Conservation (phyloP, 768 basidiomycete genomes). For the Russula brevipes region DNA sequence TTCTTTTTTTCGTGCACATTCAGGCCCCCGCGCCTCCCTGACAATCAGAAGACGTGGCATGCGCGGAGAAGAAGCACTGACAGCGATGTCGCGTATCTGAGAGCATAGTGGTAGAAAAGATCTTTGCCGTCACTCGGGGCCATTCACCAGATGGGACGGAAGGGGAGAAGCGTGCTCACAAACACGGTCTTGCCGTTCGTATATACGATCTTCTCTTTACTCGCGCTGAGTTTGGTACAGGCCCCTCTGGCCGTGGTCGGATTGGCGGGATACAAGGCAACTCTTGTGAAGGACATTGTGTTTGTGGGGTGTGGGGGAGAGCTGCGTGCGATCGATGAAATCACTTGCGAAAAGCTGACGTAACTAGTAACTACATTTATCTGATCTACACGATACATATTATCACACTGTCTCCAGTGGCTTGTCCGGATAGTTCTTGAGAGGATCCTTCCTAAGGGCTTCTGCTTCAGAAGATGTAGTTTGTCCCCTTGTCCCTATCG, state of each 20-base stretch:
- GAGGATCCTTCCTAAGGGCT: conserved; percentile 68
- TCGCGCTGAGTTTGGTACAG: conserved; percentile 66
- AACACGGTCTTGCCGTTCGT: conserved; percentile 80
- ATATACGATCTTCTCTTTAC: conserved; percentile 80
- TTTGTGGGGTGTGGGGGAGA: neutral
- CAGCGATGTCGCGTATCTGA: conserved; percentile 24
- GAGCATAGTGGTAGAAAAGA: neutral
- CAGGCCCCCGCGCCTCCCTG: neutral
- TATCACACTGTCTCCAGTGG: conserved; percentile 16
- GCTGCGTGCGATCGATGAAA: conserved; percentile 19
- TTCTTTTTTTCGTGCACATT: conserved; percentile 42
- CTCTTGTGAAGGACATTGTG: conserved; percentile 48
- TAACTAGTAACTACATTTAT: neutral
- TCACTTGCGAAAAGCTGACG: neutral
- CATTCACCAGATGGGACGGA: neutral
- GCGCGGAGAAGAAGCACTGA: conserved; percentile 16
- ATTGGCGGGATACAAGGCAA: conserved; percentile 58
- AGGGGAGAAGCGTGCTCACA: conserved; percentile 42
- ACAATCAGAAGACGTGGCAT: conserved; percentile 12
- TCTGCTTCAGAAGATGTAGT: conserved; percentile 61
- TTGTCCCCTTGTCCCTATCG: conserved; percentile 37
- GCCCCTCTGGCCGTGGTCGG: conserved; percentile 62
- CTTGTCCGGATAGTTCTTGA: conserved; percentile 61
- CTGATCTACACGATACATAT: too few relatives aligned
- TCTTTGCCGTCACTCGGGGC: neutral